A percentile compares a stretch with the other conserved stretches of the same genome.
phyloP scores from a whole-genome alignment of 352 stramenopile genomes.

The Phytophthora cactorum region DNA sequence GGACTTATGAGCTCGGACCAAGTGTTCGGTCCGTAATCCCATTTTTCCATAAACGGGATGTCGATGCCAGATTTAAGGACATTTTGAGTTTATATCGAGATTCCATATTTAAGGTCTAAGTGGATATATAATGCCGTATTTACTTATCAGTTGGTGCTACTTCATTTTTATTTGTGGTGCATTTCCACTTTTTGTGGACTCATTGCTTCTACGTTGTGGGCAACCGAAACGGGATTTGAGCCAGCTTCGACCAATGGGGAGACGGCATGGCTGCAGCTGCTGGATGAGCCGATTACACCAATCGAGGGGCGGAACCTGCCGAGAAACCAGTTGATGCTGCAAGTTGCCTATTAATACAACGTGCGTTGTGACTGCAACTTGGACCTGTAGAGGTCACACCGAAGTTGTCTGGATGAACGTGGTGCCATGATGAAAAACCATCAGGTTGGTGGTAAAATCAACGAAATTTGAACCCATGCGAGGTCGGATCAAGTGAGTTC shows the following conservation, averaged over 20 bases:
- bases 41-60: background rate
- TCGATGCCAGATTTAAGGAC: background rate
- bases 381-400: constrained; percentile 9
- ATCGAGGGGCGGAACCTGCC: constrained; percentile 25
- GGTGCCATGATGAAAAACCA: background rate
- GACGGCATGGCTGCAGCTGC: constrained; percentile 19
- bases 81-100: background rate
- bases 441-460: constrained; percentile 1
- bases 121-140: background rate
- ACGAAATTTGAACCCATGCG: constrained; percentile 1
- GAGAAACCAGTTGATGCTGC: constrained; percentile 23
- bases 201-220: constrained; percentile 29
- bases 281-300: constrained; percentile 15
- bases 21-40: constrained; percentile 17
- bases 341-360: constrained; percentile 4
- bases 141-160: background rate
- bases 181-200: constrained; percentile 21
- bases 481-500: background rate
- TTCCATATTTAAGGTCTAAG: background rate
- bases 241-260: constrained; percentile 17
- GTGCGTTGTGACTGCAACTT: constrained; percentile 11
- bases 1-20: constrained; percentile 17
- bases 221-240: constrained; percentile 21
- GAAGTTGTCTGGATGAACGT: background rate
- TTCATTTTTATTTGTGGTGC: background rate